Evolutionary conservation across 306 rosid species (phyloP).

Genomic region (Cicer yamashitae): DNA sequence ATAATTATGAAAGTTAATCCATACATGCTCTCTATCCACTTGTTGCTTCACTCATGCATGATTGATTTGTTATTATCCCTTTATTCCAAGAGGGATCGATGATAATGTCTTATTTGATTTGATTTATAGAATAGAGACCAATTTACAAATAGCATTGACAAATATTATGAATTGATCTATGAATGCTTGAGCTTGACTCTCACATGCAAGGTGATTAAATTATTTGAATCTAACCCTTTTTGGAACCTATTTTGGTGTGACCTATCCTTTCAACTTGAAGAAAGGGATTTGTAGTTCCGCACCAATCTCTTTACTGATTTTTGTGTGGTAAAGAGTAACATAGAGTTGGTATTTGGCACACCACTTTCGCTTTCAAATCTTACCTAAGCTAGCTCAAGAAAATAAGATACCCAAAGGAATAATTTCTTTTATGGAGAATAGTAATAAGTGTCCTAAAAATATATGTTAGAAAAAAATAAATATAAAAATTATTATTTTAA

Average conservation of each 20-base stretch:
- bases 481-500: too few relatives aligned
- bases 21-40: too few relatives aligned
- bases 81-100: too few relatives aligned
- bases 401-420: conserved; percentile 20
- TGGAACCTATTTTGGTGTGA: conserved; percentile 46
- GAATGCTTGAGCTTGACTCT: conserved; percentile 39
- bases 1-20: too few relatives aligned
- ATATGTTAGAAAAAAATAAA: too few relatives aligned
- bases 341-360: conserved; percentile 48
- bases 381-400: conserved; percentile 45
- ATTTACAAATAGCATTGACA: conserved; percentile 26
- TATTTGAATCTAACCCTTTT: conserved; percentile 49
- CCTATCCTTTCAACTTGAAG: conserved; percentile 49
- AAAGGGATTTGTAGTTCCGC: conserved; percentile 51
- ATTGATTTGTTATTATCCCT: conserved; percentile 5
- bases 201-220: conserved; percentile 30
- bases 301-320: conserved; percentile 47
- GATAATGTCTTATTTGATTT: too few relatives aligned
- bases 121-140: neutral
- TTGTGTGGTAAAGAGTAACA: conserved; percentile 58
- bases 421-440: neutral
- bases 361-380: conserved; percentile 54
- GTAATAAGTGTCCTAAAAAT: too few relatives aligned
- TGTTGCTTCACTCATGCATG: neutral
- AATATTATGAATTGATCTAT: neutral